Base-by-base conservation (phyloP, 2,329 filamentous ascomycete species). In the Mycocentrospora acerina region DNA sequence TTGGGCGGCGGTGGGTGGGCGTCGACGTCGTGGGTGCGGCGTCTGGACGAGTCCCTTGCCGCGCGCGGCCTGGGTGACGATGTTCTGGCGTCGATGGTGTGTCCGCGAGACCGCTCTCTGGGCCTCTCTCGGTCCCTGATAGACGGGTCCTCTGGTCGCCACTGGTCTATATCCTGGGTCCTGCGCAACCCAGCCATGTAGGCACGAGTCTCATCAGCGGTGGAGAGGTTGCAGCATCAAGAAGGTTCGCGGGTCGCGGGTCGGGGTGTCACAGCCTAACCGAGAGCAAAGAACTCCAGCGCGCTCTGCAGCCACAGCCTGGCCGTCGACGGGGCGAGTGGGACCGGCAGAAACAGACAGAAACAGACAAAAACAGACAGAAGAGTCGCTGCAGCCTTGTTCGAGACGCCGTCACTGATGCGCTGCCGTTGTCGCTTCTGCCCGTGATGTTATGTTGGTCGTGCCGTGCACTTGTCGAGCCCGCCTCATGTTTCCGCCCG, bases 111-210 rank as follows among this genome's bases (percentile, higher is more conserved):
- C 13, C 56, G 55, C 32, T 60, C 58, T 46, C 54, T 51, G 28
- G 39, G 33, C 30, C 42, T 39, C 30, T 63, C 62, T 46, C 60
- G 59, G 46, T 55, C 57, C 60, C 62, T 51, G 38, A 51, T 44
- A 37, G 63, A 61, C 35, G 54, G 49, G 58, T 66, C 66, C 62
- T 68, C 66, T 57, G 64, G 60, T 67, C 67, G 64, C 67, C 67
- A 67, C 64, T 68, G 63, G 48, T 68, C 67, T 68, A 68, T 63
- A 57, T 66, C 61, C 59, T 66, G 66, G 58, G 63, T 51, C 56
- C 60, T 56, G 55, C 59, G 64, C 63, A 60, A 65, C 57, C 64
- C 64, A 67, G 67, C 67, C 67, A 70, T 70, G 62, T 66, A 69
- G 66, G 60, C 62, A 59, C 53, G 52, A 64, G 41, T 64, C 48